Base-by-base conservation (phyloP, 73 alveolate genomes). In the Paramecium bursaria region DNA sequence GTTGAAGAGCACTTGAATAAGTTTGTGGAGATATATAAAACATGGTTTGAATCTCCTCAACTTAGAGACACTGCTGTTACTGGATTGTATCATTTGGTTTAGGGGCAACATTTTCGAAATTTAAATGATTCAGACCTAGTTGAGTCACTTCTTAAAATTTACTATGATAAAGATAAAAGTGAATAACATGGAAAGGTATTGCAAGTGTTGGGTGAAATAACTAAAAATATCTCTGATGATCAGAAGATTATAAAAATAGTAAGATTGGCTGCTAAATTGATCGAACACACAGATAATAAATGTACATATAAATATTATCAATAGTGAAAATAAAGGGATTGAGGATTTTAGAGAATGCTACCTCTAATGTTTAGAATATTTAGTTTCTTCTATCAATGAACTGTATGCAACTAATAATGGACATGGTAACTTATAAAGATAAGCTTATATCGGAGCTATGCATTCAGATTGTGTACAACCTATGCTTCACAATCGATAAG, bases 301-400 rank as follows among this genome's bases (percentile, higher is more conserved):
- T 57, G 76, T 57, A 57, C 9, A 51, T 57, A 57, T 30, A 23
- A 11, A 13, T 29, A 5, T 30, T n/a, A 23, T 27, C 27, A 57
- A 30, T 57, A 57, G 76, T 57, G 33, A 57, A 30, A 10, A 31
- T 30, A 10, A 57, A 57, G n/a, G 76, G 76, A 14, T 27, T 57
- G 33, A 27, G 27, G 49, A 57, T 57, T 1, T 14, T 57, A 30
- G 76, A 57, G 26, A 57, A 57, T 57, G 76, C 76, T n/a, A 57
- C 51, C 33, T 30, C 35, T 3, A 57, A 57, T 17, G 3, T 57
- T 1, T 30, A 57, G n/a, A 57, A 57, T 29, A 27, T 57, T 13
- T 30, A 57, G 33, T 57, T 57, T 7, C 13, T 57, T 11, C 33
- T 57, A n/a, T 30, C 76, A 10, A 57, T 57, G 76, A 23, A 50